Base-by-base conservation (phyloP, 78 protist species). In the Dictyostelium capitatum region DNA sequence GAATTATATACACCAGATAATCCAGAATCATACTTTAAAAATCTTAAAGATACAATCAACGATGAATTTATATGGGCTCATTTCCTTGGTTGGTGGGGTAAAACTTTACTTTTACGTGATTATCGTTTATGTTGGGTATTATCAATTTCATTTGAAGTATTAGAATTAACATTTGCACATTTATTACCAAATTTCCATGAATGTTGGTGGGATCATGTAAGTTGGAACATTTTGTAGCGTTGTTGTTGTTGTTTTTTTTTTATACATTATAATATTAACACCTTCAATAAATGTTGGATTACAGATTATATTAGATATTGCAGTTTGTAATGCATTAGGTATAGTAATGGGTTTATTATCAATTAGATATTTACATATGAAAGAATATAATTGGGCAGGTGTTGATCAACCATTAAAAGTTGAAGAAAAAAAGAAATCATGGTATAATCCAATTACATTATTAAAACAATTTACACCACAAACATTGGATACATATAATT, bases 191-290 rank as follows among this genome's bases (percentile, higher is more conserved):
- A 98, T 74, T 98, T 98, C 84, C 74, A 48, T 25, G 99, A 97
- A 89, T 97, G 98, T 95, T 97, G 98, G 98, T 97, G 98, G 98
- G 98, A 97, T 87, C 97, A 95, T 64, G 90, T 97, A 62, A 64
- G 94, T 85, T 43, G 0, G 51, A 0, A n/a, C n/a, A n/a, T n/a
- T n/a, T n/a, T n/a, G n/a, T n/a, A n/a, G n/a, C n/a, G n/a, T n/a
- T n/a, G n/a, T n/a, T n/a, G n/a, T n/a, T n/a, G n/a, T n/a, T n/a
- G n/a, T n/a, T n/a, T n/a, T n/a, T n/a, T n/a, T n/a, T n/a, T n/a
- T n/a, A n/a, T n/a, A n/a, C n/a, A n/a, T n/a, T n/a, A 46, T 15
- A 67, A 8, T 54, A 59, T 4, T 15, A 6, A 8, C 23, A 75
- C 8, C 23, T n/a, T n/a, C n/a, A n/a, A n/a, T n/a, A n/a, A n/a